Percentiles rank a stretch among this genome's conserved stretches.
These are phyloP conservation scores for Colletotrichum truncatum DNA, from an alignment of 2,329 filamentous ascomycete species.

Conservation along the genomic window DNA sequence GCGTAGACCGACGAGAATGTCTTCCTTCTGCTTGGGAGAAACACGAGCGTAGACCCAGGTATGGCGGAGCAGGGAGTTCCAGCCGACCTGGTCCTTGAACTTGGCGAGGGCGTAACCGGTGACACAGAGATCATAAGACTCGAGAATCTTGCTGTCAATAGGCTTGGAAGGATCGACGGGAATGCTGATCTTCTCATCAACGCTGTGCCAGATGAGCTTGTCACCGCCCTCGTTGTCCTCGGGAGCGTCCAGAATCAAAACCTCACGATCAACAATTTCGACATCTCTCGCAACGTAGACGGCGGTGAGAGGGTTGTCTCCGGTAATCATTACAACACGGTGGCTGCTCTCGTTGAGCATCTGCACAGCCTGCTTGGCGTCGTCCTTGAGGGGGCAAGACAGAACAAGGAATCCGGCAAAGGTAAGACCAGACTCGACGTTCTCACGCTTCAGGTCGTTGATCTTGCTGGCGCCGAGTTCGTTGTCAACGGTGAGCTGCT, in stretches of 20 bases:
- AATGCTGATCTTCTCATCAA: slow-evolving; percentile 89
- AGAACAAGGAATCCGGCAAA: slow-evolving; percentile 97
- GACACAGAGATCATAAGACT: slow-evolving; percentile 90
- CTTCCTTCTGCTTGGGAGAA: slow-evolving; percentile 98
- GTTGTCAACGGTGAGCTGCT: slow-evolving; percentile 82
- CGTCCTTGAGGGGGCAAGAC: slow-evolving; percentile 95
- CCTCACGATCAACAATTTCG: slow-evolving; percentile 96
- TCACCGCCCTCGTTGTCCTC: slow-evolving; percentile 86
- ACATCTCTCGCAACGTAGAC: slow-evolving; percentile 95
- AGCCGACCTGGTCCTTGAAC: slow-evolving; percentile 82
- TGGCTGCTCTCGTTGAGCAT: slow-evolving; percentile 99
- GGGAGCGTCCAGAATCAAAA: slow-evolving; percentile 92
- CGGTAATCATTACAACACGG: slow-evolving; percentile 98
- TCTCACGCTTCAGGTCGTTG: slow-evolving; percentile 93
- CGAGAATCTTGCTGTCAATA: slow-evolving; percentile 82
- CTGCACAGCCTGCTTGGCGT: slow-evolving; percentile 90
- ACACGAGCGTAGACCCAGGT: slow-evolving; percentile 99
- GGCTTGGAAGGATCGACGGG: slow-evolving; percentile 84
- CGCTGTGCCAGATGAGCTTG: slow-evolving; percentile 90
- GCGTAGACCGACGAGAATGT: slow-evolving; percentile 95
- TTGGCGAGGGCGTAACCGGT: slow-evolving; percentile 94
- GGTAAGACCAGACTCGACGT: slow-evolving; percentile 82
- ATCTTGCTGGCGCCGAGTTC: slow-evolving; percentile 87
- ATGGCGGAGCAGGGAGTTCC: slow-evolving; percentile 82
- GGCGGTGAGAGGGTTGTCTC: slow-evolving; percentile 96